Base-by-base conservation (phyloP, 1,284 basidiomycete genomes). In the Clitocybe nebularis region DNA sequence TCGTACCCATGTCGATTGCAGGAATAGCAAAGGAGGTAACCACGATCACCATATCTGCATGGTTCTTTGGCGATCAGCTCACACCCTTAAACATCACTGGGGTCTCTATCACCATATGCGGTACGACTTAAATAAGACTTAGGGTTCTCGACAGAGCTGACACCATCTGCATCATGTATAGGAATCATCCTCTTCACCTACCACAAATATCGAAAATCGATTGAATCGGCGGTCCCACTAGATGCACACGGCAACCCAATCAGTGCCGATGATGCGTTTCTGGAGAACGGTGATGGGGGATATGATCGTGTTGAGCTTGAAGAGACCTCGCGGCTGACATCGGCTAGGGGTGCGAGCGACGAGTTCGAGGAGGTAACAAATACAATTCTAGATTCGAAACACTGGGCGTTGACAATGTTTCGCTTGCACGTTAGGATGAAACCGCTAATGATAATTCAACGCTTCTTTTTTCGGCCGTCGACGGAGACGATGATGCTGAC, bases 11-110 rank as follows among this genome's bases (percentile, higher is more conserved):
- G 81, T 94, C 92, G 2, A 94, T 99, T 48, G 94, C 94, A 26
- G 95, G 95, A 3, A 97, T 99, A 55, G 95, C 95, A 49, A 99
- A 99, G 60, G 95, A 99, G 66, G 93, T 98, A 32, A 81, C 92
- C 17, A 98, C 95, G 3, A 97, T 99, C 62, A 83, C 86, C 13
- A 77, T 94, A 39, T 89, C 93, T 13, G 84, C 91, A 0, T 89
- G 89, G 81, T 77, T 94, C 45, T 99, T 97, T 62, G 91, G 90
- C 33, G 95, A 99, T 67, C 74, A 87, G 57, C 72, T 99, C 45
- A 96, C 93, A 3, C 84, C 87, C 32, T 75, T 98, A 48, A 99
- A 99, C 60, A 81, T 95, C 49, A 81, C 84, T 39, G 95, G 95
- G 34, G 85, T 94, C 24, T 81, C 74, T 17, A 86, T 98, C 52